Evolutionary conservation across 129 eudicot genomes (phyloP), one percentile per base, ranked within the genome.

Genomic region (Escallonia herrerae): DNA sequence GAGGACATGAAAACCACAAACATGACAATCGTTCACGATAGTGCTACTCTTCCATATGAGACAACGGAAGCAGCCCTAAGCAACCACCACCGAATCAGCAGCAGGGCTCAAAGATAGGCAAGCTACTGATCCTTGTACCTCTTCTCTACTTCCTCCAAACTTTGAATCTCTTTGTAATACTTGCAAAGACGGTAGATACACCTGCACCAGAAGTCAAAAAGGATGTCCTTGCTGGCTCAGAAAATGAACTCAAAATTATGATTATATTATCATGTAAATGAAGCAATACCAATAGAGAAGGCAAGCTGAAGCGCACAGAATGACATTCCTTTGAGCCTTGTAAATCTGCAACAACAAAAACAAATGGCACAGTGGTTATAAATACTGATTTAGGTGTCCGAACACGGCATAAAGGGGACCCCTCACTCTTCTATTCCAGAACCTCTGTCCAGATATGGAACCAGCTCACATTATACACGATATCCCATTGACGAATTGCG

Each of bases 71-170:
- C 33, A 22, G 33, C 33, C 33, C 33, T 22, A 22, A 22, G 33
- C 33, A 22, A 22, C 1, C 33, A 22, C 33, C 33, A 22, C 33
- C 1, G 33, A 22, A 22, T 22, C 0, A 22, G 33, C 33, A 22
- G 33, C 33, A 22, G 33, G 33, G 33, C 33, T 22, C 33, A 22
- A 22, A 22, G 33, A 22, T 22, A 22, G 33, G 1, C n/a, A 22
- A 1, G 33, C 77, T 90, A 90, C 86, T 83, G 79, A 43, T 86
- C 90, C 73, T 90, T 90, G 84, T 76, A 74, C 72, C 97, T 86
- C 95, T 90, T 90, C 74, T 83, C 97, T n/a, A 81, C 77, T 81
- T 83, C 84, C 76, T 90, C 97, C 84, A 90, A 58, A 77, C 83
- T 80, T 38, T 72, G 71, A 52, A 90, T 79, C 73, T 90, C 97